Percentiles rank a stretch among this genome's conserved stretches.
Evolutionary conservation across 306 rosid genomes (phyloP).

Genomic region (Echinosophora koreensis): DNA sequence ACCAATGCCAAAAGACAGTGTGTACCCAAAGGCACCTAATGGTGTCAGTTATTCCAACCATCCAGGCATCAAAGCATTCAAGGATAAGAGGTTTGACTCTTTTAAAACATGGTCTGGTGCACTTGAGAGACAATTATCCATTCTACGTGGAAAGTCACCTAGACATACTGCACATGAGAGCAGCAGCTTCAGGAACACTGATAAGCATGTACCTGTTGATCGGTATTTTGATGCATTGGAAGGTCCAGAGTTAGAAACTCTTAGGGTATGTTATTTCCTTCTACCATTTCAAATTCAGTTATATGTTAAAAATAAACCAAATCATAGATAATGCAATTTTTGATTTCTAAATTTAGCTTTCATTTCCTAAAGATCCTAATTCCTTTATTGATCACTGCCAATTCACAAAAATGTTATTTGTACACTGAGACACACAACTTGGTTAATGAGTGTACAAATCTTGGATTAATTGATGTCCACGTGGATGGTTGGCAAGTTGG

Average conservation of each 20-base stretch:
- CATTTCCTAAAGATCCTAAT: not conserved
- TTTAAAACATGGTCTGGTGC: slow-evolving; percentile 86
- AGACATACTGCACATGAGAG: slow-evolving; percentile 39
- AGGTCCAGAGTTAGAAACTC: slow-evolving; percentile 79
- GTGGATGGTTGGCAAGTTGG: too few relatives aligned
- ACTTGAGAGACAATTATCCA: slow-evolving; percentile 76
- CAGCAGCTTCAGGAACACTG: slow-evolving; percentile 39
- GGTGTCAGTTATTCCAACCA: slow-evolving; percentile 27
- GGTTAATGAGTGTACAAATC: too few relatives aligned
- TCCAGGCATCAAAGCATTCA: slow-evolving; percentile 52
- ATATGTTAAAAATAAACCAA: slow-evolving; percentile 6
- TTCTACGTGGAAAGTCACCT: slow-evolving; percentile 67
- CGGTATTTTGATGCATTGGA: slow-evolving; percentile 77
- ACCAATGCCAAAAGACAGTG: slow-evolving; percentile 63
- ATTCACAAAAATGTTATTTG: too few relatives aligned
- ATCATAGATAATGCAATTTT: slow-evolving; percentile 9
- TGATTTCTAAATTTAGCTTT: not conserved
- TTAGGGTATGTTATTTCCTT: slow-evolving; percentile 59
- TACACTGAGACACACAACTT: too few relatives aligned
- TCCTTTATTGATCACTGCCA: not conserved
- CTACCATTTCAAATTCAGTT: not conserved
- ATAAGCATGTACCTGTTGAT: slow-evolving; percentile 62
- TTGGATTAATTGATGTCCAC: too few relatives aligned
- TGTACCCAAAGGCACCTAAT: slow-evolving; percentile 29
- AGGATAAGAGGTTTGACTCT: slow-evolving; percentile 74